A percentile compares a stretch with the other conserved stretches of the same genome.
Evolutionary conservation across 2,329 filamentous ascomycete genomes (phyloP).

Genomic region (Fusarium luffae): DNA sequence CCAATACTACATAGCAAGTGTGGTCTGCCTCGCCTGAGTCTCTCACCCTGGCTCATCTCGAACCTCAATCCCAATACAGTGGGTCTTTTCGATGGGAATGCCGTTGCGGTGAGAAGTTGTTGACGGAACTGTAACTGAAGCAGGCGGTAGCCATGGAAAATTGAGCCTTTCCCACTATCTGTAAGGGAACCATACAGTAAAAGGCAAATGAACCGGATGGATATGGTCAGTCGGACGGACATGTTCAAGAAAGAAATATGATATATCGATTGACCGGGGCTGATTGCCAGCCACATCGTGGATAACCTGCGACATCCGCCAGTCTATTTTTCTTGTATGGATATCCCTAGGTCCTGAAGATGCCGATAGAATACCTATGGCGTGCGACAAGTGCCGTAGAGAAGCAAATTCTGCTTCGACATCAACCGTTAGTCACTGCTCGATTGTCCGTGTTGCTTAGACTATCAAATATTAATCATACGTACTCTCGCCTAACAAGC

Average conservation of each 20-base stretch:
- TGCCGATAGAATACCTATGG: constrained; percentile 9
- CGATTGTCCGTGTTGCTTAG: not conserved
- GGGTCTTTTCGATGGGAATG: constrained; percentile 19
- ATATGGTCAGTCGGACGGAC: not conserved
- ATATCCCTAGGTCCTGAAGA: constrained; percentile 3
- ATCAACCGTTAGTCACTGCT: not conserved
- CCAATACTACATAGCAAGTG: constrained; percentile 6
- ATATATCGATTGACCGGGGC: constrained; percentile 22
- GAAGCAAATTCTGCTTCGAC: not conserved
- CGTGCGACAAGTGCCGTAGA: not conserved
- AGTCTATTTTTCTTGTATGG: constrained; percentile 1
- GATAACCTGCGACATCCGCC: not conserved
- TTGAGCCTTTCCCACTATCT: not conserved
- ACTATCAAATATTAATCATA: not conserved
- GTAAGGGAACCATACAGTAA: constrained; percentile 13
- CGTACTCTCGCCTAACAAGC: constrained; percentile 13
- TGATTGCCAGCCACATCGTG: constrained; percentile 16
- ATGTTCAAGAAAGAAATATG: constrained; percentile 6
- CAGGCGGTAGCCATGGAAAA: not conserved
- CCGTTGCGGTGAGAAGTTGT: constrained; percentile 13
- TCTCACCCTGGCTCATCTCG: constrained; percentile 30
- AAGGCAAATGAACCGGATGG: constrained; percentile 16
- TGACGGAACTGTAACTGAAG: not conserved
- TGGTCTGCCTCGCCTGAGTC: constrained; percentile 26
- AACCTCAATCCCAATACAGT: constrained; percentile 19